Evolutionary conservation across 2,329 filamentous ascomycete species (phyloP).

Genomic region (Calonectria pseudoturangicola): DNA sequence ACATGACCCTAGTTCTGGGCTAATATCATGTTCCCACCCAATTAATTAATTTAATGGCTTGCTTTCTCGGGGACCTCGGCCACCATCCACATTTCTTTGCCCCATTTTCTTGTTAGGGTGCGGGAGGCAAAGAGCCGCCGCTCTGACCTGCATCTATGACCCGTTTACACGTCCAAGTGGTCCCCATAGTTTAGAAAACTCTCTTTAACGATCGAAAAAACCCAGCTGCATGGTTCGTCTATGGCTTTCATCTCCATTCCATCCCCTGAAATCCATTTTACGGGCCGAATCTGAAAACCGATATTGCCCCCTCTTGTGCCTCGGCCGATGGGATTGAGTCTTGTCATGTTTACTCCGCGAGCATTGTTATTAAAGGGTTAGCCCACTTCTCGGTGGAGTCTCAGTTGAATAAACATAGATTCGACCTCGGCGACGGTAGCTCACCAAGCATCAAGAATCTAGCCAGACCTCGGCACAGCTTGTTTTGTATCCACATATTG

Average conservation of each 20-base stretch:
- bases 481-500: background rate
- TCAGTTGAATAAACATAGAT: slow-evolving; percentile 12
- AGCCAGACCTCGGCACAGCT: slow-evolving; percentile 1
- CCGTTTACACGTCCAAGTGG: slow-evolving; percentile 3
- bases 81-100: background rate
- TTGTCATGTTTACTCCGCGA: no score
- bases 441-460: background rate
- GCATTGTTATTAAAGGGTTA: slow-evolving; percentile 8
- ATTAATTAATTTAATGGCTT: background rate
- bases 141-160: slow-evolving; percentile 1
- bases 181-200: background rate
- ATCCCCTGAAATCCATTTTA: background rate
- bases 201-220: background rate
- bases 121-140: background rate
- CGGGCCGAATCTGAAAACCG: background rate
- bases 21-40: background rate
- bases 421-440: background rate
- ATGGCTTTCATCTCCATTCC: background rate
- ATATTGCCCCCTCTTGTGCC: background rate
- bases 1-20: background rate
- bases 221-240: background rate
- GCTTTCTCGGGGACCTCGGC: background rate
- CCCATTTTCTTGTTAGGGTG: background rate
- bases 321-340: background rate
- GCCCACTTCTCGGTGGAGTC: background rate